Base-by-base conservation (phyloP, 805 yeast genomes). In the Kuraishia floccosa region DNA sequence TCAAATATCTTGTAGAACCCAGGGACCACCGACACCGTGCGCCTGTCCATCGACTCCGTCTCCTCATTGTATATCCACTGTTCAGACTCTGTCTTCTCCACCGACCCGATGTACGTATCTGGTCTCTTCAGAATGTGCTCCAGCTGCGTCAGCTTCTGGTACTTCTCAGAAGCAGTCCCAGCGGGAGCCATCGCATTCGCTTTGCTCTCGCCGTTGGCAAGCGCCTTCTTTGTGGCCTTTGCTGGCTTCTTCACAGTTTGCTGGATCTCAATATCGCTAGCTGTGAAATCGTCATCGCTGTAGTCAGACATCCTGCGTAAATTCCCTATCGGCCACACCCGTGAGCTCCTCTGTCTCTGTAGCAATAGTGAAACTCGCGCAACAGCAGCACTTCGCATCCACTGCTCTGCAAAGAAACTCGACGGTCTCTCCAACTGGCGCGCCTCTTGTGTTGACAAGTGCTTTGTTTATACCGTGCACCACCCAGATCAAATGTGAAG, bases 51-150 rank as follows among this genome's bases (percentile, higher is more conserved):
- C 9, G 70, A 58, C 29, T 71, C 66, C 1, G 68, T 59, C 27
- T 69, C 78, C 27, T 71, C 75, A 50, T 86, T 83, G 45, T 66
- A 77, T 24, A 85, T 68, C 98, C 98, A 91, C 73, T 84, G 79
- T 31, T 73, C 74, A 32, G 79, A 69, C 34, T 74, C 78, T 32
- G 80, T 75, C 32, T 68, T 71, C 56, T 91, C 99, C 16, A 87
- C 80, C 2, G 96, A 86, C 5, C 99, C 99, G 43, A 91, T 78
- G 56, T 91, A 91, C 8, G 98, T 89, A 54, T 91, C 99, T 1
- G 99, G 99, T 55, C 99, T 78, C 54, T 86, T 86, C 47, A 91
- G 65, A 35, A 91, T 89, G 65, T 91, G 99, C 50, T 91, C 97
- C 46, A 91, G 65, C 56, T 89, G 99, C 3, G 96, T 78, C 28